A percentile compares a stretch with the other conserved stretches of the same genome.
Conservation (phyloP, 2,329 filamentous ascomycete genomes). For the Claviceps sp. region DNA sequence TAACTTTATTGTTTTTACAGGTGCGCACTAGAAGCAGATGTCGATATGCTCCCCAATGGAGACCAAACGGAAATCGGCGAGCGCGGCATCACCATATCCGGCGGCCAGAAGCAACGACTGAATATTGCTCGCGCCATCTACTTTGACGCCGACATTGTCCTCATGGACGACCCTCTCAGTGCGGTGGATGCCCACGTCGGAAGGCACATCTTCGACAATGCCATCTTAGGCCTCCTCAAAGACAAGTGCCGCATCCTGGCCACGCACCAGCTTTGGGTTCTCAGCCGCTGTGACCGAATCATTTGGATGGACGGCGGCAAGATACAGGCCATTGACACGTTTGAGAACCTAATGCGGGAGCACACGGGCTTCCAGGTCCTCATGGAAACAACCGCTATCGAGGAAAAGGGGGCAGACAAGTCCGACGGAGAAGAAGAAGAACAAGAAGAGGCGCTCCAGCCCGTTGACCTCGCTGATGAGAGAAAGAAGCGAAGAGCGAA, state of each 20-base stretch:
- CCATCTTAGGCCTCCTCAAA: slow-evolving; percentile 76
- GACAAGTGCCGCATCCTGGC: slow-evolving; percentile 85
- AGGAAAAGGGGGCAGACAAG: slow-evolving; percentile 39
- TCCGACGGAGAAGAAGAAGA: slow-evolving; percentile 19
- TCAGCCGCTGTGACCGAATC: slow-evolving; percentile 81
- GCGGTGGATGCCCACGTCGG: slow-evolving; percentile 60
- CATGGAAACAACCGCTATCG: slow-evolving; percentile 72
- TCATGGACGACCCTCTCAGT: slow-evolving; percentile 57
- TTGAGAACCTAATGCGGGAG: slow-evolving; percentile 69
- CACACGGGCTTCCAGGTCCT: slow-evolving; percentile 68
- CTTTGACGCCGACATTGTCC: slow-evolving; percentile 52
- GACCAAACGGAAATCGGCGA: slow-evolving; percentile 91
- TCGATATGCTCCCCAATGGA: slow-evolving; percentile 85
- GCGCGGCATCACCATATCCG: slow-evolving; percentile 86
- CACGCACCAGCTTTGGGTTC: slow-evolving; percentile 88
- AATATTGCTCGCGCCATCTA: slow-evolving; percentile 81
- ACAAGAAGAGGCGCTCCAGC: slow-evolving; percentile 31
- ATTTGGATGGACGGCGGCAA: slow-evolving; percentile 83
- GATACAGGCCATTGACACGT: slow-evolving; percentile 78
- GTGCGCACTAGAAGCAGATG: slow-evolving; percentile 71
- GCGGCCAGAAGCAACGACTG: slow-evolving; percentile 86
- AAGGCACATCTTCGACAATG: slow-evolving; percentile 78
- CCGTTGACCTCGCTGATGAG: slow-evolving; percentile 18
- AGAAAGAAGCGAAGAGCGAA: slow-evolving; percentile 35
- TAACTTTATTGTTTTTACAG: slow-evolving; percentile 17